These are phyloP conservation scores for Alternaria sp. DNA, from an alignment of 2,329 filamentous ascomycete species.

Conservation along the genomic window DNA sequence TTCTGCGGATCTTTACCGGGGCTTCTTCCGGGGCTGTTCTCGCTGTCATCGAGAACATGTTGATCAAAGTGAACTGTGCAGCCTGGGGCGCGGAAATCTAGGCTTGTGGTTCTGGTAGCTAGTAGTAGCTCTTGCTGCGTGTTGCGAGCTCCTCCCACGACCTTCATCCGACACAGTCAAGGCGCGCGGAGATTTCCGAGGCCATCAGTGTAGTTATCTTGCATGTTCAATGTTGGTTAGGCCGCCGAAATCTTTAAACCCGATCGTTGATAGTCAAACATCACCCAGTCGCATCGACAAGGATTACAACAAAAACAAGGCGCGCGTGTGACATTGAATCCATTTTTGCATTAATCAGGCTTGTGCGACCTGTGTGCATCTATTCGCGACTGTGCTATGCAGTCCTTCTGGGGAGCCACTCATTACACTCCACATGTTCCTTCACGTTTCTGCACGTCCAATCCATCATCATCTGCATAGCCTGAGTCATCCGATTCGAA, in stretches of 20 bases:
- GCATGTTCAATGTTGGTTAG: conserved; percentile 1
- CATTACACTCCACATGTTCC: background rate
- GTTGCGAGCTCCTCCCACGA: background rate
- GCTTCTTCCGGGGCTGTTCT: conserved; percentile 4
- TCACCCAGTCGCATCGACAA: conserved; percentile 1
- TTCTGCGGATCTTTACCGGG: conserved; percentile 12
- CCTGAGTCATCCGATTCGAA: background rate
- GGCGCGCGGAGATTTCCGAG: background rate
- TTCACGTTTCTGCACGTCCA: background rate
- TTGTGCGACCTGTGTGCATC: conserved; percentile 1
- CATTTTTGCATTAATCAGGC: background rate
- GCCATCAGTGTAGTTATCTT: background rate
- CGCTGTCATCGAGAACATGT: background rate
- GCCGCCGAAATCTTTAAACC: background rate
- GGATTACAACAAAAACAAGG: conserved; percentile 1
- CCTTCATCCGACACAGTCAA: background rate
- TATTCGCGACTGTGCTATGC: background rate
- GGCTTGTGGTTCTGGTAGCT: background rate
- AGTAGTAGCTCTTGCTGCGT: background rate
- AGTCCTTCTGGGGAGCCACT: background rate
- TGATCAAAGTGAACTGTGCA: background rate
- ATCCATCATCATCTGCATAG: background rate
- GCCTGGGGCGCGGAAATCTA: background rate
- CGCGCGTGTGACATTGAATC: background rate
- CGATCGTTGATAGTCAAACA: background rate